These are phyloP conservation scores for Fusarium tupiense DNA, from an alignment of 2,329 filamentous ascomycete species.

Conservation along the genomic window DNA sequence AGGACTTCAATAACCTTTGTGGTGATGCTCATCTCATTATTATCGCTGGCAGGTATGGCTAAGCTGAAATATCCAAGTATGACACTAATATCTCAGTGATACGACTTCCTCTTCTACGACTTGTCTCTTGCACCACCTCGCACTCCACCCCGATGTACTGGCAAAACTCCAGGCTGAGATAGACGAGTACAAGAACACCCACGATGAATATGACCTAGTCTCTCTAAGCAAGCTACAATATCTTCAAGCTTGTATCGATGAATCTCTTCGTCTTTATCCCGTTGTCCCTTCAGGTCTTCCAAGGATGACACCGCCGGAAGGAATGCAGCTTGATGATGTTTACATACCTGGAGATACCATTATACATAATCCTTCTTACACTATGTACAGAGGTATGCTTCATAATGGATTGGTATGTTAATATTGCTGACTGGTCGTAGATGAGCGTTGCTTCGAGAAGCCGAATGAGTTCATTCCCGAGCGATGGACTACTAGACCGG, in stretches of 20 bases:
- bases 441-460: constrained; percentile 15
- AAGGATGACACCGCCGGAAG: constrained; percentile 7
- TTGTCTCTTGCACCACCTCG: constrained; percentile 10
- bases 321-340: not conserved
- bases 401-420: no score
- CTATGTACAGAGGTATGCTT: constrained; percentile 17
- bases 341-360: constrained; percentile 15
- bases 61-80: no score
- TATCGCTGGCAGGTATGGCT: constrained; percentile 8
- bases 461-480: constrained; percentile 30
- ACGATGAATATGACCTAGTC: not conserved
- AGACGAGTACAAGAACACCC: not conserved
- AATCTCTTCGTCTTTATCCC: constrained; percentile 26
- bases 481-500: constrained; percentile 22
- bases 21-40: not conserved
- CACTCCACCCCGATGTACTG: not conserved
- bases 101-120: constrained; percentile 22
- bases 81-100: no score
- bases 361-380: not conserved
- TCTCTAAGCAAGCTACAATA: constrained; percentile 8
- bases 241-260: constrained; percentile 32
- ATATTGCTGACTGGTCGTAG: not conserved
- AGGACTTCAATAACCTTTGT: not conserved
- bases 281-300: constrained; percentile 16
- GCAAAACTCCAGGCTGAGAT: constrained; percentile 3